A percentile compares a stretch with the other conserved stretches of the same genome.
phyloP scores from a whole-genome alignment of 1,139 yeast genomes.

The Debaryomyces udenii region DNA sequence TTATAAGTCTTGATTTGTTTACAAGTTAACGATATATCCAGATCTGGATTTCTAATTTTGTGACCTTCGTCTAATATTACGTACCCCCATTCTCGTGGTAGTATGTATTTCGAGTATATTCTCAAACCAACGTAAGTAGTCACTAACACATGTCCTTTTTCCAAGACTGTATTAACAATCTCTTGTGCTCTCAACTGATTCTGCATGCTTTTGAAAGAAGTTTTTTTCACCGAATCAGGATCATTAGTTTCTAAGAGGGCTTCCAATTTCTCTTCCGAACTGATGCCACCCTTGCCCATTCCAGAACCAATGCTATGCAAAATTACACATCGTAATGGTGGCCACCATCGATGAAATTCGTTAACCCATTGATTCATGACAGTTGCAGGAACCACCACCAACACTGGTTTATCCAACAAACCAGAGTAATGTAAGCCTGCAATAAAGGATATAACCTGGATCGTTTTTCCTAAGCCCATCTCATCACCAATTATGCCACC shows the following conservation, averaged over 20 bases:
- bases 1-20: constrained; percentile 81
- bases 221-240: constrained; percentile 38
- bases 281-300: constrained; percentile 50
- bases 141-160: constrained; percentile 77
- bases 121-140: constrained; percentile 92
- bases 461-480: constrained; percentile 96
- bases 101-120: constrained; percentile 68
- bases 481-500: constrained; percentile 98
- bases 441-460: constrained; percentile 84
- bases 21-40: constrained; percentile 82
- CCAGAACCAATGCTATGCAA: constrained; percentile 94
- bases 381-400: constrained; percentile 95
- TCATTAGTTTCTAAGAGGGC: constrained; percentile 49
- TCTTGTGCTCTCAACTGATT: constrained; percentile 47
- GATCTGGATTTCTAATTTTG: constrained; percentile 92
- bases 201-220: constrained; percentile 27
- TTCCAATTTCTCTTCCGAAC: constrained; percentile 54
- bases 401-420: constrained; percentile 70
- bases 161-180: constrained; percentile 53
- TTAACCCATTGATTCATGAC: constrained; percentile 95
- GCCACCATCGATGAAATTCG: constrained; percentile 98
- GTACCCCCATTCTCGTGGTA: constrained; percentile 85
- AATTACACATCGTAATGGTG: constrained; percentile 83
- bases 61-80: constrained; percentile 95
- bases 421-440: constrained; percentile 90